These are phyloP conservation scores for Malassezia psittaci DNA, from an alignment of 1,284 basidiomycete species.

Conservation along the genomic window DNA sequence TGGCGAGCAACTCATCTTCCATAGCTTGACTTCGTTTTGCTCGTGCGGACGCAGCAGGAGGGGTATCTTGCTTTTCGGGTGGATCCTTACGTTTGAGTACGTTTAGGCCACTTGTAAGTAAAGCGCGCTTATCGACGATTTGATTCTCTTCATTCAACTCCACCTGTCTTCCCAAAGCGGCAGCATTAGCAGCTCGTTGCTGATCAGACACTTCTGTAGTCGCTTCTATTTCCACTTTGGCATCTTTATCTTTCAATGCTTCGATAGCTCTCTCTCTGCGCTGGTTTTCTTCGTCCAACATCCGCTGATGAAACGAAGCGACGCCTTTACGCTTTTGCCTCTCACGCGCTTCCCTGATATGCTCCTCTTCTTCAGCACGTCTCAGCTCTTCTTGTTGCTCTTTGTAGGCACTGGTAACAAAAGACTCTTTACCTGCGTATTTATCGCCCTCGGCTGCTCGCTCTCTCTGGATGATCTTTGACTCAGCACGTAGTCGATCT, in stretches of 20 bases:
- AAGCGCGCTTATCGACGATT: constrained; percentile 87
- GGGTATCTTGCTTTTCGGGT: background rate
- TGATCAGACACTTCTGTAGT: constrained; percentile 50
- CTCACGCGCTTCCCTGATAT: constrained; percentile 71
- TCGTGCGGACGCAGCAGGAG: background rate
- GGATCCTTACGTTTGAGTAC: constrained; percentile 48
- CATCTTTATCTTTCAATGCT: constrained; percentile 2
- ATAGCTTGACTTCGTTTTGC: constrained; percentile 12
- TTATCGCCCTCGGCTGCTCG: constrained; percentile 85
- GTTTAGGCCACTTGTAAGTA: constrained; percentile 84
- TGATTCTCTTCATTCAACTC: constrained; percentile 96
- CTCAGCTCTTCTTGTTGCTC: constrained; percentile 88
- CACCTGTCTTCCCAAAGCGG: constrained; percentile 68
- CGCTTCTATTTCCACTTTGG: background rate
- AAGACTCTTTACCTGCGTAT: constrained; percentile 86
- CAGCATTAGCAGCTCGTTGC: constrained; percentile 58
- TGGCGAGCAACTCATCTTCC: constrained; percentile 16
- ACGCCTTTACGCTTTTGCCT: constrained; percentile 72
- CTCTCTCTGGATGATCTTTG: constrained; percentile 92
- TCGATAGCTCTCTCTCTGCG: constrained; percentile 37
- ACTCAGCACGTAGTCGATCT: constrained; percentile 83
- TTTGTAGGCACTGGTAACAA: constrained; percentile 94
- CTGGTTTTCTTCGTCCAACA: constrained; percentile 32
- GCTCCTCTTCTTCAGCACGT: constrained; percentile 59
- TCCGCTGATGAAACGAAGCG: constrained; percentile 45